A percentile compares a stretch with the other conserved stretches of the same genome.
Evolutionary conservation across 2,329 filamentous ascomycete species (phyloP).

Genomic region (Epichloe uncinata): DNA sequence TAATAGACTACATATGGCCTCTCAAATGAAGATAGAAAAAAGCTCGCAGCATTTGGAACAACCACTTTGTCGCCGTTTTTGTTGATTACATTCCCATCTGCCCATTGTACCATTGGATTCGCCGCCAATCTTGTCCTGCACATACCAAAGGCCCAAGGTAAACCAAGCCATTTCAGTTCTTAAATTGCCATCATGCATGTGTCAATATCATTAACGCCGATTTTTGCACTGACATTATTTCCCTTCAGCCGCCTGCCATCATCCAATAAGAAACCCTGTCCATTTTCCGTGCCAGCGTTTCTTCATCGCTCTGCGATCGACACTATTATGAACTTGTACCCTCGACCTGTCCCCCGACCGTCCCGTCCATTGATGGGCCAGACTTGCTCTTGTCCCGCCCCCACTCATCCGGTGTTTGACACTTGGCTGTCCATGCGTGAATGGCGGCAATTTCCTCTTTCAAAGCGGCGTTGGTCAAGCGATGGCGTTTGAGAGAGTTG

Average conservation of each 20-base stretch:
- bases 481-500: conserved; percentile 69
- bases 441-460: conserved; percentile 83
- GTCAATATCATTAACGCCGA: no score
- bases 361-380: conserved; percentile 30
- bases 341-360: conserved; percentile 29
- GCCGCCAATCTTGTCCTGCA: no score
- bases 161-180: no score
- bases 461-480: conserved; percentile 70
- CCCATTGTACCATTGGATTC: no score
- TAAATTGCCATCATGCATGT: no score
- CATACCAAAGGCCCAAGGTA: no score
- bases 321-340: conserved; percentile 10
- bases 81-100: no score
- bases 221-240: not conserved
- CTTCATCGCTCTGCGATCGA: not conserved
- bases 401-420: conserved; percentile 85
- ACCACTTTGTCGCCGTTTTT: no score
- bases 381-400: conserved; percentile 43
- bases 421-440: conserved; percentile 91
- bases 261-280: not conserved
- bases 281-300: not conserved
- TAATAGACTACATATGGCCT: not conserved
- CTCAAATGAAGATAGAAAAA: not conserved
- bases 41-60: no score
- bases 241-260: no score